phyloP scores from a whole-genome alignment of 306 rosid genomes.

The Cercis canadensis region DNA sequence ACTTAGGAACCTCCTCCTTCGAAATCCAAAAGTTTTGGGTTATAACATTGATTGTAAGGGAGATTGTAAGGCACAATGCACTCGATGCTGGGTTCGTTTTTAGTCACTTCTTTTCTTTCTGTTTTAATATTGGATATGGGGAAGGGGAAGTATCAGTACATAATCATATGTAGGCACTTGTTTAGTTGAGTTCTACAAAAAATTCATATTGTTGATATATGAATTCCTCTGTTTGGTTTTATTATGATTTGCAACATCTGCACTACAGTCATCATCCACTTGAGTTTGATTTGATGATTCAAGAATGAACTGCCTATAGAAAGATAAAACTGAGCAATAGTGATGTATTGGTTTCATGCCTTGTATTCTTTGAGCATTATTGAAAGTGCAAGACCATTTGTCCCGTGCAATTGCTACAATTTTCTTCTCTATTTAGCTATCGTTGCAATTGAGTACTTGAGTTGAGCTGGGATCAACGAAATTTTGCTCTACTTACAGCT shows the following conservation, averaged over 20 bases:
- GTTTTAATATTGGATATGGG: too few species aligned
- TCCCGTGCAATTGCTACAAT: too few species aligned
- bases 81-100: slow-evolving; percentile 96
- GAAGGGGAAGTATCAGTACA: background rate
- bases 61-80: slow-evolving; percentile 93
- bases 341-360: too few species aligned
- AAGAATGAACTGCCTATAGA: background rate
- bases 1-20: slow-evolving; percentile 77
- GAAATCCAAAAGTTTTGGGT: slow-evolving; percentile 89
- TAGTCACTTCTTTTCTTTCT: slow-evolving; percentile 34
- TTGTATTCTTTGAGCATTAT: too few species aligned
- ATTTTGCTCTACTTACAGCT: too few species aligned
- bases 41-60: slow-evolving; percentile 90
- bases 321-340: background rate
- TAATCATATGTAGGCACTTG: background rate
- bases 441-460: too few species aligned
- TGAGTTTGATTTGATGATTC: background rate
- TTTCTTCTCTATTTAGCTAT: too few species aligned
- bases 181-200: background rate
- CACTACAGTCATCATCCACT: background rate
- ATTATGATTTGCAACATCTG: too few species aligned
- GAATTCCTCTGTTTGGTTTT: background rate
- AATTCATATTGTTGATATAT: background rate
- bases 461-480: too few species aligned
- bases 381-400: too few species aligned